These are phyloP conservation scores for Klebsormidium nitens DNA, from an alignment of 139 green algal species.

Conservation along the genomic window DNA sequence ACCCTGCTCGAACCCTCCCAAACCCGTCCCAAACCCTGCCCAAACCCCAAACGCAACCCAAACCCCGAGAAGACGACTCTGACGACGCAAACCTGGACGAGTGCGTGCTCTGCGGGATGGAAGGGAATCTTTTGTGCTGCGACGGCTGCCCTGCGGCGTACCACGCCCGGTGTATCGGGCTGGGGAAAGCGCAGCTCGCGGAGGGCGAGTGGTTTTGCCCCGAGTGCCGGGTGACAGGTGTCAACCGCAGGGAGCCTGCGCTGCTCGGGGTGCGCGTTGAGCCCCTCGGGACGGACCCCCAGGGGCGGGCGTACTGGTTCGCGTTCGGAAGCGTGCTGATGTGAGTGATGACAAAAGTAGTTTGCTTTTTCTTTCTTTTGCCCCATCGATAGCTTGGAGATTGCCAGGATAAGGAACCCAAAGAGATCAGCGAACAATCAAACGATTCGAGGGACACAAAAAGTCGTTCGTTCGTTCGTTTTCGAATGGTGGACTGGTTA, in stretches of 20 bases:
- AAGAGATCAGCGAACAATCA: too few species aligned
- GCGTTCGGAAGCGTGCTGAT: constrained; percentile 8
- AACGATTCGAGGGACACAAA: too few species aligned
- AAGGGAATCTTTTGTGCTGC: constrained; percentile 82
- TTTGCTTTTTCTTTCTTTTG: too few species aligned
- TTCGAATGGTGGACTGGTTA: too few species aligned
- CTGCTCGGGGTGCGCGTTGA: constrained; percentile 8
- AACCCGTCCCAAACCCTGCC: too few species aligned
- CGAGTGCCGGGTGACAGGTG: constrained; percentile 41
- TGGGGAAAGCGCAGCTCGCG: constrained; percentile 39
- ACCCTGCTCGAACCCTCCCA: too few species aligned
- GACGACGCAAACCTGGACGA: constrained; percentile 41
- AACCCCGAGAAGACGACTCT: too few species aligned
- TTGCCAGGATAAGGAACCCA: too few species aligned
- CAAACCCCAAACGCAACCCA: too few species aligned
- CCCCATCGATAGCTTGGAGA: too few species aligned
- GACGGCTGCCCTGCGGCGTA: constrained; percentile 83
- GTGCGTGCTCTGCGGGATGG: constrained; percentile 72
- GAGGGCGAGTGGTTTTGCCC: constrained; percentile 49
- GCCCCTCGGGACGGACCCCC: neutral
- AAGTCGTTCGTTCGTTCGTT: too few species aligned
- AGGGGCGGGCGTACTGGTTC: constrained; percentile 16
- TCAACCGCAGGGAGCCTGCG: neutral
- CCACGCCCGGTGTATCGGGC: constrained; percentile 71
- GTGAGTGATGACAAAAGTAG: constrained; percentile 13